phyloP scores from a whole-genome alignment of 2,329 filamentous ascomycete genomes.

The Penicillium sp. region DNA sequence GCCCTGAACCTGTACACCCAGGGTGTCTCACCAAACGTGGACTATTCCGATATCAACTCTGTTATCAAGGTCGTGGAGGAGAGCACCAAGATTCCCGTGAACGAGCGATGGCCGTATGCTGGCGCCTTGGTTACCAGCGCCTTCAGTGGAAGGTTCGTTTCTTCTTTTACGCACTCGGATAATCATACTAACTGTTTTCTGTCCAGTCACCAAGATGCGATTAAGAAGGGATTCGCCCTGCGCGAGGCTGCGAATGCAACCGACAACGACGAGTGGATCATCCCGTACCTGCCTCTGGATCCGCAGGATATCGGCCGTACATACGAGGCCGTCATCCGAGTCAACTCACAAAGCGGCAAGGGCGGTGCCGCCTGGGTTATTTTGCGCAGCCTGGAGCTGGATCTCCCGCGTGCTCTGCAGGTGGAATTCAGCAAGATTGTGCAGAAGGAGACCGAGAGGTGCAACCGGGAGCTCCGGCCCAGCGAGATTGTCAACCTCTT shows the following conservation, averaged over 20 bases:
- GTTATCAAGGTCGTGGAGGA: constrained; percentile 87
- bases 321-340: constrained; percentile 96
- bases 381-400: constrained; percentile 78
- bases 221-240: constrained; percentile 74
- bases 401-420: constrained; percentile 87
- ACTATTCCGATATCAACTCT: constrained; percentile 82
- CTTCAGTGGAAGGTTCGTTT: constrained; percentile 42
- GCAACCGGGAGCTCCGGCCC: constrained; percentile 77
- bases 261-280: constrained; percentile 67
- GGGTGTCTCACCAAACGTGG: constrained; percentile 74
- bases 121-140: constrained; percentile 42
- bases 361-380: constrained; percentile 94
- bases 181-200: constrained; percentile 52
- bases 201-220: constrained; percentile 90
- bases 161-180: constrained; percentile 65
- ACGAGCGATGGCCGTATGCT: constrained; percentile 83
- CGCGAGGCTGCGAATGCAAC: constrained; percentile 59
- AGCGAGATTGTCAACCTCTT: constrained; percentile 84
- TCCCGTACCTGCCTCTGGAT: constrained; percentile 90
- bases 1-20: constrained; percentile 94
- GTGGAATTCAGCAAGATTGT: constrained; percentile 85
- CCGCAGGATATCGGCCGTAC: constrained; percentile 88
- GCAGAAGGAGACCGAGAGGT: constrained; percentile 70
- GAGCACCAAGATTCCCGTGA: constrained; percentile 91
- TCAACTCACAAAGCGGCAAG: constrained; percentile 95